Conservation (phyloP, 2,329 filamentous ascomycete genomes). For the Apiospora koreana region DNA sequence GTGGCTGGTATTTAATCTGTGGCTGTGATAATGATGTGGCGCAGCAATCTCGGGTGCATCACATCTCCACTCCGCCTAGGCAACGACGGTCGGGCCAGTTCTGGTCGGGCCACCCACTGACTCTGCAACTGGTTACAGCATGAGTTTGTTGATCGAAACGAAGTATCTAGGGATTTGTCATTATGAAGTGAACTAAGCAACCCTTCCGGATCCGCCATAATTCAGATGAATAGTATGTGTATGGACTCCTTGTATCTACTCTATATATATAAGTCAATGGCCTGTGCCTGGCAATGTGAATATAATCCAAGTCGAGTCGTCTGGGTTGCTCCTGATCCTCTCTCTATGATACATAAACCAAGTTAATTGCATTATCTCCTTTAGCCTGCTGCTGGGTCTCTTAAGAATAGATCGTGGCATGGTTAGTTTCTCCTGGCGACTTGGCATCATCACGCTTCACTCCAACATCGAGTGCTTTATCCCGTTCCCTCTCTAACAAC, state of each 20-base stretch:
- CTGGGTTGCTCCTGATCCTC: background rate
- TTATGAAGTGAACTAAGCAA: background rate
- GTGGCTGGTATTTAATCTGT: background rate
- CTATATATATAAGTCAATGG: background rate
- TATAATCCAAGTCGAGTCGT: background rate
- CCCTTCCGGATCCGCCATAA: background rate
- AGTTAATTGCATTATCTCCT: background rate
- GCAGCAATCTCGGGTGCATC: background rate
- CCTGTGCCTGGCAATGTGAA: background rate
- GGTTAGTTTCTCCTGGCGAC: background rate
- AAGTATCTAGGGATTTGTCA: background rate
- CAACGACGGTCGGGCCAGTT: too few species aligned
- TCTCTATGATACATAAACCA: background rate
- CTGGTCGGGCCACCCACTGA: too few species aligned
- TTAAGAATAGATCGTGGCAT: background rate
- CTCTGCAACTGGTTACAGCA: too few species aligned
- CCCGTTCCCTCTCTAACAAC: slow-evolving; percentile 17
- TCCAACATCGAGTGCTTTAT: background rate
- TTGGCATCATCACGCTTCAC: background rate
- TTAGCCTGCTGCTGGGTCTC: background rate
- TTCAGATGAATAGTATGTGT: background rate
- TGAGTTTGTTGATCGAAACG: too few species aligned
- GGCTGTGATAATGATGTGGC: background rate
- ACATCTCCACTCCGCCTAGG: background rate
- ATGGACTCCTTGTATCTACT: background rate